Evolutionary conservation across 306 rosid genomes (phyloP).

Genomic region (Carpinus fangiana): DNA sequence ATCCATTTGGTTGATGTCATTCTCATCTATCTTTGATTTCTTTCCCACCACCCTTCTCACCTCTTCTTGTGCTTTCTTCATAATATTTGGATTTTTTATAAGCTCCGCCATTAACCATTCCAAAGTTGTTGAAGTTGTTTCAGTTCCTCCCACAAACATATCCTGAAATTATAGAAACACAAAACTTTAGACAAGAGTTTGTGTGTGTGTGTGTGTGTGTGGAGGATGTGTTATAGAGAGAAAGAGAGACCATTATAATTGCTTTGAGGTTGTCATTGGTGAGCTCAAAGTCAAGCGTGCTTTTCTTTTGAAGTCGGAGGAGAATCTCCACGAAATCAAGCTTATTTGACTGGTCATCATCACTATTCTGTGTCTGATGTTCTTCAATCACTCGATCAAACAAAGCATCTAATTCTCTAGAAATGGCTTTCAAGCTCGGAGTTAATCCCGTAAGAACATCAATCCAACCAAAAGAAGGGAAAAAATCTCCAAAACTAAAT

Average conservation of each 20-base stretch:
- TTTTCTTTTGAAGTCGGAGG: slow-evolving; percentile 16
- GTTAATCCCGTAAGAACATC: slow-evolving; percentile 27
- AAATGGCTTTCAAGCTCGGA: neutral
- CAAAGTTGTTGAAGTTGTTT: slow-evolving; percentile 21
- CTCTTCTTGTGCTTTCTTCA: slow-evolving; percentile 41
- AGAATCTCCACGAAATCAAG: slow-evolving; percentile 27
- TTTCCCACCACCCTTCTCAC: slow-evolving; percentile 31
- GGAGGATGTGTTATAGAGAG: neutral
- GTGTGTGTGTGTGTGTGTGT: neutral
- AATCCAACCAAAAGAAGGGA: slow-evolving; percentile 30
- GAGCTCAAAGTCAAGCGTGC: slow-evolving; percentile 10
- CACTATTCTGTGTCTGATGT: slow-evolving; percentile 1
- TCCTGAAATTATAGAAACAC: slow-evolving; percentile 10
- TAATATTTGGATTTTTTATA: slow-evolving; percentile 16
- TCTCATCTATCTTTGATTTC: slow-evolving; percentile 9
- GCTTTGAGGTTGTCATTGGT: slow-evolving; percentile 23
- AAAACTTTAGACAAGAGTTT: neutral
- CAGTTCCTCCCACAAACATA: slow-evolving; percentile 33
- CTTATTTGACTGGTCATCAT: neutral
- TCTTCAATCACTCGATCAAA: slow-evolving; percentile 23
- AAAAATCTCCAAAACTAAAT: slow-evolving; percentile 3
- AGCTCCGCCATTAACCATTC: slow-evolving; percentile 45
- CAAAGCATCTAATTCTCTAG: slow-evolving; percentile 12
- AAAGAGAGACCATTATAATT: slow-evolving; percentile 15
- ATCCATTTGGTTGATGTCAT: slow-evolving; percentile 30